Evolutionary conservation across 176 grass and related monocot genomes (phyloP).

Genomic region (Carex parvula): DNA sequence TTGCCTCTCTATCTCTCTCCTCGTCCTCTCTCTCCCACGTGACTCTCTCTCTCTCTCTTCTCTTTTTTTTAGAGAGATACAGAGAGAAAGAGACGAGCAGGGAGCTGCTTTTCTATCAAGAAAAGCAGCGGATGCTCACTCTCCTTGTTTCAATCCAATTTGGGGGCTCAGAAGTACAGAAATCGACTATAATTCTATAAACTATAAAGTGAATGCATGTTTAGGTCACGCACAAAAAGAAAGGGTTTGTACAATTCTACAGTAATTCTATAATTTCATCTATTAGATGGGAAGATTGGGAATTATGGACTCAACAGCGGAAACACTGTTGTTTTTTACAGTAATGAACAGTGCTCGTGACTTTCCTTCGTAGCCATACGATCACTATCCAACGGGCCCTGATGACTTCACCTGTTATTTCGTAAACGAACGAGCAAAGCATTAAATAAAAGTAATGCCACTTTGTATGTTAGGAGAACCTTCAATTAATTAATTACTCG

Average conservation of each 20-base stretch:
- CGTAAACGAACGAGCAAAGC: background rate
- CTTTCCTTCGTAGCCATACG: conserved; percentile 11
- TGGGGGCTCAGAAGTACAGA: background rate
- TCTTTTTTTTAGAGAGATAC: no score
- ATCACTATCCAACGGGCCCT: background rate
- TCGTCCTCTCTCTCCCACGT: no score
- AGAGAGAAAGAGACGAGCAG: no score
- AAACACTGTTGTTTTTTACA: conserved; percentile 5
- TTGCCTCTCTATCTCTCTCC: no score
- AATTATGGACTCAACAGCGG: background rate
- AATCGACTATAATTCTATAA: background rate
- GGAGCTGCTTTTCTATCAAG: no score
- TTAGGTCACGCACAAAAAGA: background rate
- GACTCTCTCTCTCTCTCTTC: no score
- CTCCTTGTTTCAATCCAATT: background rate
- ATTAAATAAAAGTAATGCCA: background rate
- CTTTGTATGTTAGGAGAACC: conserved; percentile 10
- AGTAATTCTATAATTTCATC: background rate
- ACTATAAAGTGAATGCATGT: background rate
- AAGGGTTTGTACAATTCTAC: background rate
- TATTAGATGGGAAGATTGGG: background rate
- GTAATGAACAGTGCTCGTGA: background rate
- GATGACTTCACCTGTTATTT: conserved; percentile 16
- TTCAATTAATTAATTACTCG: conserved; percentile 18
- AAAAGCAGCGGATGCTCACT: no score